Base-by-base conservation (phyloP, 176 grass and related monocot species). In the Carex parvula region DNA sequence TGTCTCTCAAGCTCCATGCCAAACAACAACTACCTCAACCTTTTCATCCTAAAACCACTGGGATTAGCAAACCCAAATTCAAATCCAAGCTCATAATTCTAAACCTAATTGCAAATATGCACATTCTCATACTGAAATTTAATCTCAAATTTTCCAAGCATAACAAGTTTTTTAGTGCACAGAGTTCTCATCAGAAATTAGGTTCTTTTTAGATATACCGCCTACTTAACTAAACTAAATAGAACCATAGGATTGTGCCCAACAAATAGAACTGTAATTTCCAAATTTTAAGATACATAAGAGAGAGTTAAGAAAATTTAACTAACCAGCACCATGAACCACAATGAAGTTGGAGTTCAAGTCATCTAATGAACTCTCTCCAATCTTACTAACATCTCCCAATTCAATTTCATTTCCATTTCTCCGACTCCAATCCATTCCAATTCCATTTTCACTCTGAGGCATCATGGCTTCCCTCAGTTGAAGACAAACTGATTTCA, bases 371-470 rank as follows among this genome's bases (percentile, higher is more conserved):
- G 2, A 60, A 86, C 84, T 24, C 7, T 84, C 83, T 10, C 50
- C 56, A 15, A 92, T 85, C 24, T 78, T 84, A 79, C 91, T 85
- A 29, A 72, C 16, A 18, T 85, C 83, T 52, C 26, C 79, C 41
- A 87, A 88, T 53, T 84, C 83, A 35, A 64, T 24, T 8, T 83
- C 76, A 78, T 91, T 86, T 58, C 89, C 91, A 57, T 8, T 84
- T 69, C 71, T 84, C 73, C 84, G 89, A 76, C 91, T 98, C 95
- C 95, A 95, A 79, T 98, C 95, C 92, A 98, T 95, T 30, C 84
- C 60, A 53, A 64, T 65, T 53, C 14, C 33, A 63, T 20, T 81
- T 24, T 17, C 21, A 17, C 2, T 82, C 22, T 48, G 30, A 66
- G 70, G 87, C 77, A 61, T 91, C 95, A 98, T 91, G 76, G 92